These are phyloP conservation scores for Gentiana straminea DNA, from an alignment of 257 asterid genomes.

Conservation along the genomic window DNA sequence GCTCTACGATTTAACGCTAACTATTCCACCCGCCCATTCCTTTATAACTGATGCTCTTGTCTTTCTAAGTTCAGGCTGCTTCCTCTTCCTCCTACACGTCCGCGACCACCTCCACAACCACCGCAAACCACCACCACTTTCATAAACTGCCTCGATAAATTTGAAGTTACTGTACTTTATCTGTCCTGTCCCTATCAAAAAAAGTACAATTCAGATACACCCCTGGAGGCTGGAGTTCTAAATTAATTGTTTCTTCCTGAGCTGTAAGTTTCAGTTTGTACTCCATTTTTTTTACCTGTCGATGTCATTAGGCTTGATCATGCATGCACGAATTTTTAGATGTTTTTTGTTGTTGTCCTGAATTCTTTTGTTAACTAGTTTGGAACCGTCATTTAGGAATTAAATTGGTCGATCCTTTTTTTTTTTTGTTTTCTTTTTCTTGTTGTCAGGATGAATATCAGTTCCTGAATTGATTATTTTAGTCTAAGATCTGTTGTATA, in stretches of 20 bases:
- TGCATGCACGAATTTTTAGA: neutral
- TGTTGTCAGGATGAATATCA: no score
- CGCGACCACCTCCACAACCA: neutral
- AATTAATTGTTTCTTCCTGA: neutral
- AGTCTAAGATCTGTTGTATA: no score
- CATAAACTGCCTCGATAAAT: neutral
- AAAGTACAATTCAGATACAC: neutral
- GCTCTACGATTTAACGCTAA: slow-evolving; percentile 8
- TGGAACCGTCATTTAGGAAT: slow-evolving; percentile 4
- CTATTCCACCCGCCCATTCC: slow-evolving; percentile 10
- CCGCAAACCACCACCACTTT: no score
- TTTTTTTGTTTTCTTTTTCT: no score
- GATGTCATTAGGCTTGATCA: neutral
- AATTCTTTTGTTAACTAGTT: neutral
- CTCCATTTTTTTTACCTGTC: no score
- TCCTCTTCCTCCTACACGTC: slow-evolving; percentile 4
- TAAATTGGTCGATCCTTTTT: neutral
- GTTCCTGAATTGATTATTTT: no score
- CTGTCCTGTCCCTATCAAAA: neutral
- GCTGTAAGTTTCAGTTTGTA: neutral
- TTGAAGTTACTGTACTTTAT: neutral
- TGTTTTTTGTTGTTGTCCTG: neutral
- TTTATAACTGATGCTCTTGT: neutral
- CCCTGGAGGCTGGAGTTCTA: no score
- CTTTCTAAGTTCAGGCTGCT: neutral